These are phyloP conservation scores for Euphrasia confusa DNA, from an alignment of 257 asterid species.

Conservation along the genomic window DNA sequence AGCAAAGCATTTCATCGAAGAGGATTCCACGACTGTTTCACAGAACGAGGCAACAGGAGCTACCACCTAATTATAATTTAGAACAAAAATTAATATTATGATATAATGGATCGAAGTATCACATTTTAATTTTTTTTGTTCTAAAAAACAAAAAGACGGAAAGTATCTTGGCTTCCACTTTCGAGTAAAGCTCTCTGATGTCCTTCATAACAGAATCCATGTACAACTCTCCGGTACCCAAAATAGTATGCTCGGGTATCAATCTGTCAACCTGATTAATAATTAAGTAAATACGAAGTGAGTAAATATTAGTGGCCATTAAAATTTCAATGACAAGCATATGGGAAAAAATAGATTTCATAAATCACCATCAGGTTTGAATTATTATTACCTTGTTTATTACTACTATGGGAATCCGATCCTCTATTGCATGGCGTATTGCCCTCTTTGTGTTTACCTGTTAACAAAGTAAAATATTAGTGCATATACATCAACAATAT, in stretches of 20 bases:
- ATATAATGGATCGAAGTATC: not conserved
- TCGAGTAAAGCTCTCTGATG: too few species aligned
- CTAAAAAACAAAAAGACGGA: not conserved
- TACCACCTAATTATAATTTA: slow-evolving; percentile 56
- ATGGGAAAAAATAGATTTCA: slow-evolving; percentile 10
- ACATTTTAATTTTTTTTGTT: not conserved
- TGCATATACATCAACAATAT: too few species aligned
- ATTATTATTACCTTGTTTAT: not conserved
- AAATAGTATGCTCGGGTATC: too few species aligned
- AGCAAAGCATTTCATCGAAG: slow-evolving; percentile 33
- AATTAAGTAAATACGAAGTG: too few species aligned
- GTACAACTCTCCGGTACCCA: too few species aligned
- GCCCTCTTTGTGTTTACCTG: too few species aligned
- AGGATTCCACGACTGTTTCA: slow-evolving; percentile 95
- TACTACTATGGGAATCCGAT: too few species aligned
- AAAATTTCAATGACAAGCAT: slow-evolving; percentile 8
- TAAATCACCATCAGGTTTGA: slow-evolving; percentile 1
- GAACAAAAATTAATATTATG: not conserved
- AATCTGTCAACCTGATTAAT: too few species aligned
- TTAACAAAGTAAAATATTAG: too few species aligned
- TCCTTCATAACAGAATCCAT: too few species aligned
- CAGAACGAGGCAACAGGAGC: slow-evolving; percentile 98
- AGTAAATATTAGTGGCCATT: not conserved
- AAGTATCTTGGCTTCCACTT: slow-evolving; percentile 75
- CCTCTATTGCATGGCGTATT: too few species aligned